phyloP scores from a whole-genome alignment of 208 protist genomes.

The Acanthamoeba healyi region DNA sequence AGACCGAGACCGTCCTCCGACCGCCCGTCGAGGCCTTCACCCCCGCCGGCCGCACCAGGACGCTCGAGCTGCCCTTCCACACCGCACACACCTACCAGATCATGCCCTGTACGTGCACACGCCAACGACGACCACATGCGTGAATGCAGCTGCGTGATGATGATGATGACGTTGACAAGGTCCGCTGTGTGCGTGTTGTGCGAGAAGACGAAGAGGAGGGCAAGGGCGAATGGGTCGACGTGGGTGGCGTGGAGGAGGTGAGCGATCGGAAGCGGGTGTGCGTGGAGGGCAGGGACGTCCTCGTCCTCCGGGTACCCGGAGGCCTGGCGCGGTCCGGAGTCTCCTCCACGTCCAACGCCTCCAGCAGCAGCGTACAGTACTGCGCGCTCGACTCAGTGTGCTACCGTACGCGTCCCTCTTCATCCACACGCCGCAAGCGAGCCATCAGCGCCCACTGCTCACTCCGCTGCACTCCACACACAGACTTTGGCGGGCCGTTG shows the following conservation, averaged over 20 bases:
- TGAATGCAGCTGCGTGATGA: not conserved
- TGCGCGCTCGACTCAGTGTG: conserved; percentile 8
- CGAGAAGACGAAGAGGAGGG: not conserved
- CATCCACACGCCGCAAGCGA: too few species aligned
- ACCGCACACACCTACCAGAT: conserved; percentile 25
- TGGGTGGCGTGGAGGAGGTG: conserved; percentile 12
- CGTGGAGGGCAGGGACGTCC: conserved; percentile 36
- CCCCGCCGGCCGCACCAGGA: not conserved
- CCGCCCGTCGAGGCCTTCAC: conserved; percentile 23
- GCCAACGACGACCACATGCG: not conserved
- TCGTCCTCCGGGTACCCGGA: not conserved
- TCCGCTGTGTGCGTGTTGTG: not conserved
- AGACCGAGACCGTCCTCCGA: not conserved
- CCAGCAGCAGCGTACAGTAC: not conserved
- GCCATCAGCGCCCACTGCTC: not conserved
- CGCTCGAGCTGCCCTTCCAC: not conserved
- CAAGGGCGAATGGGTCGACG: conserved; percentile 21
- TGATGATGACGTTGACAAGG: too few species aligned
- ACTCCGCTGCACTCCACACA: not conserved
- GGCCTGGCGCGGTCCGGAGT: too few species aligned
- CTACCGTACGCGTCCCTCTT: conserved; percentile 9
- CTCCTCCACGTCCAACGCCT: not conserved
- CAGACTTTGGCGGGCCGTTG: conserved; percentile 60
- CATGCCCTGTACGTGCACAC: not conserved
- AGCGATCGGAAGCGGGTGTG: not conserved